Evolutionary conservation across 495 filamentous ascomycete species (phyloP).

Genomic region (Annulohypoxylon stygium): DNA sequence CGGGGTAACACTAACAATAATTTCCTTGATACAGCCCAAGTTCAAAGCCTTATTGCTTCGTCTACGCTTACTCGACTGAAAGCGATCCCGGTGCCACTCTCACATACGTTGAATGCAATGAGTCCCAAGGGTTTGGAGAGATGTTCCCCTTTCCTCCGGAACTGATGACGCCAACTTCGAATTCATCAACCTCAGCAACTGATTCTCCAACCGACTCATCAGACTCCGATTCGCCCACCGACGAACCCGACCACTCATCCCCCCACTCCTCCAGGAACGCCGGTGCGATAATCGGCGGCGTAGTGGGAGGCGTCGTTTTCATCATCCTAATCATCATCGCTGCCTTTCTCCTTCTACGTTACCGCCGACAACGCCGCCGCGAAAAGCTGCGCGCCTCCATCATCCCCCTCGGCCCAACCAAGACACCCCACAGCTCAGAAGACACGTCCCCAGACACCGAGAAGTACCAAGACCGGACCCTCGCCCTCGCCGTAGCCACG

Average conservation of each 20-base stretch:
- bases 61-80: constrained; percentile 39
- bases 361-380: constrained; percentile 6
- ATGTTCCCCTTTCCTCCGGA: constrained; percentile 46
- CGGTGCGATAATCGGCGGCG: constrained; percentile 41
- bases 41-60: constrained; percentile 39
- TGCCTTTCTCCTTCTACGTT: constrained; percentile 22
- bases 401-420: constrained; percentile 6
- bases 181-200: constrained; percentile 14
- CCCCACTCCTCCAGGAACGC: constrained; percentile 24
- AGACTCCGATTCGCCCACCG: not conserved
- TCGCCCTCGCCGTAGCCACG: constrained; percentile 6
- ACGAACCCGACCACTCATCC: not conserved
- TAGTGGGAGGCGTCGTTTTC: constrained; percentile 37
- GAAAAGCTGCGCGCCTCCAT: not conserved
- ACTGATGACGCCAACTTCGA: constrained; percentile 22
- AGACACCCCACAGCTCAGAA: constrained; percentile 17
- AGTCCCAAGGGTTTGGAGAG: constrained; percentile 40
- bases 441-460: constrained; percentile 21
- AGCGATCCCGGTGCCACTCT: constrained; percentile 29
- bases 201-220: constrained; percentile 9
- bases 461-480: not conserved
- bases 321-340: constrained; percentile 24
- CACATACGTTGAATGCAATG: constrained; percentile 42
- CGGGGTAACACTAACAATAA: constrained; percentile 8
- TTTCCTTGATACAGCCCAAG: constrained; percentile 23